phyloP scores from a whole-genome alignment of 306 rosid genomes.

The Sindora glabra region DNA sequence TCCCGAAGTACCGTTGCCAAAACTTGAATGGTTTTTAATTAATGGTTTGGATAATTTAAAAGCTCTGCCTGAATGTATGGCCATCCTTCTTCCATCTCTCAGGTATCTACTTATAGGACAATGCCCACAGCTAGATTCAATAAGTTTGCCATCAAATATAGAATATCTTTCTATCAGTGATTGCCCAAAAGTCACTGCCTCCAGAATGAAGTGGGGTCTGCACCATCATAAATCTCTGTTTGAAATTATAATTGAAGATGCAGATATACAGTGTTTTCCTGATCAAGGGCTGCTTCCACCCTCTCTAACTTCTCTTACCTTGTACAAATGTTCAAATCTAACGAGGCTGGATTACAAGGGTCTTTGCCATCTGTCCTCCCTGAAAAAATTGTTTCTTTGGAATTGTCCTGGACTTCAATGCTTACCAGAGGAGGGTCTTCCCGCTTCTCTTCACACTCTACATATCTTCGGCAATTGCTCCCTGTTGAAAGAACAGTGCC shows the following conservation, averaged over 20 bases:
- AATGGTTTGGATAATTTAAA: too few species aligned
- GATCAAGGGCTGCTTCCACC: neutral
- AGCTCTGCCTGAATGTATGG: conserved; percentile 6
- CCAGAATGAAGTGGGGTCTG: neutral
- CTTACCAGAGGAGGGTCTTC: neutral
- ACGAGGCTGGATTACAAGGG: neutral
- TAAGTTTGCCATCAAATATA: neutral
- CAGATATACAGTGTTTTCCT: neutral
- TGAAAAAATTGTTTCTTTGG: accelerated
- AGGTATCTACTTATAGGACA: accelerated
- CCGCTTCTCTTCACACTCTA: neutral
- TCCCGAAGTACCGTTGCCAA: neutral
- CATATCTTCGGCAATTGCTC: neutral
- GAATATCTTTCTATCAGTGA: accelerated
- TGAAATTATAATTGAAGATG: neutral
- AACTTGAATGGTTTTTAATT: neutral
- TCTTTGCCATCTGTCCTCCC: neutral
- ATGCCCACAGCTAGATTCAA: neutral
- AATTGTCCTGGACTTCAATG: neutral
- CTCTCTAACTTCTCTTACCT: neutral
- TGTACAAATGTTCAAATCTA: neutral
- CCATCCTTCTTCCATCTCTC: conserved; percentile 1
- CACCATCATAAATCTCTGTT: neutral
- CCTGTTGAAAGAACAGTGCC: neutral
- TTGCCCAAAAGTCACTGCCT: neutral